A percentile compares a stretch with the other conserved stretches of the same genome.
Evolutionary conservation across 2,329 filamentous ascomycete species (phyloP).

Genomic region (Phaeosphaeria sp.): DNA sequence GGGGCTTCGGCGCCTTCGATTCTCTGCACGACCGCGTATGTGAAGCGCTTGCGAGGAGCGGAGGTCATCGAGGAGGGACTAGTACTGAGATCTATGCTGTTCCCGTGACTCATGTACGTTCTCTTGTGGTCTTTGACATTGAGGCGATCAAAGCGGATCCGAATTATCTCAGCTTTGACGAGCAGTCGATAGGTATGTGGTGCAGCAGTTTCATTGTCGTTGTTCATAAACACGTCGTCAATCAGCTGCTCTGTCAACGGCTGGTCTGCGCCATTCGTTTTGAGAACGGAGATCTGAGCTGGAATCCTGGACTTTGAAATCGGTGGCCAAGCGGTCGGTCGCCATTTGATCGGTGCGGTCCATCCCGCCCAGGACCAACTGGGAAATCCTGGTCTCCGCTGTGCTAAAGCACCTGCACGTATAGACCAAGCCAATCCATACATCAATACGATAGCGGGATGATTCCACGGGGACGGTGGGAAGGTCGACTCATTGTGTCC

Average conservation of each 20-base stretch:
- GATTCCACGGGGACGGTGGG: background rate
- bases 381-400: background rate
- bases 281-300: background rate
- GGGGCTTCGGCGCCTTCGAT: background rate
- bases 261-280: background rate
- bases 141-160: background rate
- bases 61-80: background rate
- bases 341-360: background rate
- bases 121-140: background rate
- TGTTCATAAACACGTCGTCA: background rate
- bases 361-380: conserved; percentile 1
- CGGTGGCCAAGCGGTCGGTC: background rate
- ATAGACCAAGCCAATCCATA: background rate
- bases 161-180: background rate
- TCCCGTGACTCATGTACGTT: background rate
- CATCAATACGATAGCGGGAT: background rate
- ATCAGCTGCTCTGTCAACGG: background rate
- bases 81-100: background rate
- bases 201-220: background rate
- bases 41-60: background rate
- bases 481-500: background rate
- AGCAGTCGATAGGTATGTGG: background rate
- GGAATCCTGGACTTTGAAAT: background rate
- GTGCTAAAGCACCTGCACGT: background rate
- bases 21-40: background rate